Evolutionary conservation across 2,329 filamentous ascomycete genomes (phyloP), one percentile per base, ranked within the genome.

Genomic region (Xylariaceae sp.): DNA sequence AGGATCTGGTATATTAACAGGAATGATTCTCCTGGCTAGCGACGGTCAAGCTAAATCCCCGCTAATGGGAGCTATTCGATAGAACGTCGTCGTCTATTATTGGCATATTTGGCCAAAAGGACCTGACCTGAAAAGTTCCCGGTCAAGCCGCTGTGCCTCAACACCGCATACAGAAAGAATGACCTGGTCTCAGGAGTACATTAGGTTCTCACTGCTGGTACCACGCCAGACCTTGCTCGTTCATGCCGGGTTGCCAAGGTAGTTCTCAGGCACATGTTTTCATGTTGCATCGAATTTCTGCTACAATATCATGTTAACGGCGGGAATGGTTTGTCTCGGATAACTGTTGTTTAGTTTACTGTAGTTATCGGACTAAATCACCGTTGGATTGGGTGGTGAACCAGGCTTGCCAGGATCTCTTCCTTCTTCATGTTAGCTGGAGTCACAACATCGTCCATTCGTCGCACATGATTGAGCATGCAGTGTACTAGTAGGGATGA

Each of bases 141-240:
- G n/a, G n/a, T n/a, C n/a, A n/a, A 16, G 31, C 24, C 51, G 23
- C 26, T 19, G 29, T 21, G 46, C 39, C 45, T 56, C 39, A 56
- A 11, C 12, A 36, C n/a, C 45, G 46, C 46, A 51, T 44, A 12
- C 31, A 28, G 39, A 50, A 48, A 19, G n/a, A 26, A n/a, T n/a
- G n/a, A n/a, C 29, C 36, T 44, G 16, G n/a, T 31, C 19, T n/a
- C n/a, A n/a, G n/a, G n/a, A n/a, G 11, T 48, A 34, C 34, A 28
- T 41, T 26, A 5, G 24, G 23, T 50, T 44, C 37, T 49, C 28
- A 19, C n/a, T 40, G 16, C 23, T 41, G 24, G 21, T 29, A 14
- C 31, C 26, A 47, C 36, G 47, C 50, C 45, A 12, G 31, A 28
- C 21, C 21, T 21, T n/a, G 16, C 28, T 28, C 29, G 29, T 44